Percentiles rank a stretch among this genome's conserved stretches.
Conservation (phyloP, 2,329 filamentous ascomycete species). For the Ceratocystis albifundus region DNA sequence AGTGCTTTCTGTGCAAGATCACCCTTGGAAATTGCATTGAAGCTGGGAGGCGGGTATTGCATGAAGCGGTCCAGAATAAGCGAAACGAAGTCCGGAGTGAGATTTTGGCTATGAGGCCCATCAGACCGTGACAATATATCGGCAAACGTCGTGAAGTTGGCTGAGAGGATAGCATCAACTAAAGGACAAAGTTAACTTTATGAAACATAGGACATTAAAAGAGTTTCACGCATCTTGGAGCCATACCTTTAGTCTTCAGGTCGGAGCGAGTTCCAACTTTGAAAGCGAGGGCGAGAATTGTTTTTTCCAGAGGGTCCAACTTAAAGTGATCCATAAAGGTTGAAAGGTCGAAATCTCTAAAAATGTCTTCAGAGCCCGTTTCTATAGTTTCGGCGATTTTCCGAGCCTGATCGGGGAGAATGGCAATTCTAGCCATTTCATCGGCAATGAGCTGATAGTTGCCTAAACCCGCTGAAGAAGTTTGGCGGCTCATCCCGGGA, state of each 20-base stretch:
- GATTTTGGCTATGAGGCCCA: slow-evolving; percentile 52
- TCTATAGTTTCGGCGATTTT: slow-evolving; percentile 93
- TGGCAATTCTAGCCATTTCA: slow-evolving; percentile 77
- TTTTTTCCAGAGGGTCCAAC: slow-evolving; percentile 77
- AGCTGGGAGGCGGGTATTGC: slow-evolving; percentile 74
- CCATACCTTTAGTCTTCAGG: slow-evolving; percentile 73
- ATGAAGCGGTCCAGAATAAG: slow-evolving; percentile 76
- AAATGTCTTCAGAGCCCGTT: slow-evolving; percentile 79
- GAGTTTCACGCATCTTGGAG: slow-evolving; percentile 3
- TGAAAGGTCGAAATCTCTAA: slow-evolving; percentile 90
- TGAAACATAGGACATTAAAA: slow-evolving; percentile 19
- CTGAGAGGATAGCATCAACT: slow-evolving; percentile 85
- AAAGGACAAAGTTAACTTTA: slow-evolving; percentile 14
- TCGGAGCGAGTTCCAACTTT: slow-evolving; percentile 71
- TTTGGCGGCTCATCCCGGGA: slow-evolving; percentile 62
- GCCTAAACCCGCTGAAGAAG: slow-evolving; percentile 38
- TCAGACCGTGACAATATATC: slow-evolving; percentile 59
- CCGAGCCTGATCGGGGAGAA: slow-evolving; percentile 67
- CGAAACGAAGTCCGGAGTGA: slow-evolving; percentile 60
- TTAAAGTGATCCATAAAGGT: slow-evolving; percentile 95
- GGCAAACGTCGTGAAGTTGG: slow-evolving; percentile 66
- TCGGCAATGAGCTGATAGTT: slow-evolving; percentile 72
- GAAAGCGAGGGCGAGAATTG: slow-evolving; percentile 77
- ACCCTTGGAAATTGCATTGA: slow-evolving; percentile 61
- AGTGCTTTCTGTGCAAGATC: slow-evolving; percentile 56